These are phyloP conservation scores for Diatrype stigma DNA, from an alignment of 2,329 filamentous ascomycete genomes.

Conservation along the genomic window DNA sequence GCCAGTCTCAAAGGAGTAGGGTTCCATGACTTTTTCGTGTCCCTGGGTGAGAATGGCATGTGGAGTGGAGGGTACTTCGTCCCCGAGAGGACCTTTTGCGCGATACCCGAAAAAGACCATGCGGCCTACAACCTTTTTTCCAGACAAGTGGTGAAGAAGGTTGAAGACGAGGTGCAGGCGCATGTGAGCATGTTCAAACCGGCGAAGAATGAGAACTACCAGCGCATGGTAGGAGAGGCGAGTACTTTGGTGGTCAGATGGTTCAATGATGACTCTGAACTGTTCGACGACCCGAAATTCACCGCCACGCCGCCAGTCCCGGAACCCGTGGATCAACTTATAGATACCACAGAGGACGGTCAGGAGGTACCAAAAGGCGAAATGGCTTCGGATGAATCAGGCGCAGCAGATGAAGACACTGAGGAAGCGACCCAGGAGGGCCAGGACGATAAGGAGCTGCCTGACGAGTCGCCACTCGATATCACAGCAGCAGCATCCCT, in stretches of 20 bases:
- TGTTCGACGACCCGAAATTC: constrained; percentile 46
- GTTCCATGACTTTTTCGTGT: constrained; percentile 72
- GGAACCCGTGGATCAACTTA: constrained; percentile 30
- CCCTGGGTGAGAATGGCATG: constrained; percentile 66
- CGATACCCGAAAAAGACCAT: constrained; percentile 54
- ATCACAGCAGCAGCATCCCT: constrained; percentile 49
- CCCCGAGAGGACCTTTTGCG: constrained; percentile 74
- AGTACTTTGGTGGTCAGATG: constrained; percentile 55
- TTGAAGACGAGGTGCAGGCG: constrained; percentile 66
- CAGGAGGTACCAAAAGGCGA: constrained; percentile 26
- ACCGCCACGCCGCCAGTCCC: constrained; percentile 33
- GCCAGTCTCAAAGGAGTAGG: constrained; percentile 60
- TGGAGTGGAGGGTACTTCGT: constrained; percentile 58
- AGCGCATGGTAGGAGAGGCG: constrained; percentile 56
- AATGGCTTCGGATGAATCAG: constrained; percentile 16
- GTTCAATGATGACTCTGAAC: constrained; percentile 43
- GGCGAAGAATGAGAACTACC: constrained; percentile 59
- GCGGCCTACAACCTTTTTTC: constrained; percentile 40
- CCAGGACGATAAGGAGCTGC: constrained; percentile 20
- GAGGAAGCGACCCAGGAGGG: constrained; percentile 13
- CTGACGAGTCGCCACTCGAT: constrained; percentile 45
- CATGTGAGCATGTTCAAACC: constrained; percentile 65
- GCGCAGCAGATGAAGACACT: constrained; percentile 2
- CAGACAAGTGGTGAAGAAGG: constrained; percentile 58
- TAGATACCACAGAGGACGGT: constrained; percentile 28